Conservation (phyloP, 495 filamentous ascomycete species). For the Aspergillus bridgeri region DNA sequence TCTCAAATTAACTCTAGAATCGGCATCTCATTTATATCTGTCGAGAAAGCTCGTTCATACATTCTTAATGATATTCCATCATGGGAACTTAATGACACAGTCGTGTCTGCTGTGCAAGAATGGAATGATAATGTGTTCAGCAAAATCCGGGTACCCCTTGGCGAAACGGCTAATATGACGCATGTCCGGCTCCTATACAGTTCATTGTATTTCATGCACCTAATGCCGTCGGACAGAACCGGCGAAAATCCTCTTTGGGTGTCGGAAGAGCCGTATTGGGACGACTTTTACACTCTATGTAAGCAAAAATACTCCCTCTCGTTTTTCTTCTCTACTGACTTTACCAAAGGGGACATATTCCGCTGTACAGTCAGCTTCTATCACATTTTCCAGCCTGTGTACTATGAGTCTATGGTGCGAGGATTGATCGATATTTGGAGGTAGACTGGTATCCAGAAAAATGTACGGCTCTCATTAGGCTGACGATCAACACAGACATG, state of each 20-base stretch:
- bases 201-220: slow-evolving; percentile 64
- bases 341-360: slow-evolving; percentile 29
- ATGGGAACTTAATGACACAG: slow-evolving; percentile 43
- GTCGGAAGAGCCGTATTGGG: slow-evolving; percentile 66
- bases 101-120: slow-evolving; percentile 47
- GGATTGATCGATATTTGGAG: slow-evolving; percentile 44
- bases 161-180: slow-evolving; percentile 50
- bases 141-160: slow-evolving; percentile 54
- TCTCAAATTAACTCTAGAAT: slow-evolving; percentile 53
- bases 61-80: slow-evolving; percentile 59
- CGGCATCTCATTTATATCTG: slow-evolving; percentile 53
- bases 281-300: slow-evolving; percentile 50
- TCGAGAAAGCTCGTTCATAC: slow-evolving; percentile 36
- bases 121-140: slow-evolving; percentile 63
- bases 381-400: slow-evolving; percentile 62
- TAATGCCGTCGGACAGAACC: slow-evolving; percentile 69
- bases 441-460: slow-evolving; percentile 18
- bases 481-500: slow-evolving; percentile 34
- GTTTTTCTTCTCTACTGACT: slow-evolving; percentile 13
- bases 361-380: slow-evolving; percentile 50
- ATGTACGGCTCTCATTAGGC: background rate
- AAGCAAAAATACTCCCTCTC: slow-evolving; percentile 8
- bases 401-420: slow-evolving; percentile 62
- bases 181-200: slow-evolving; percentile 66
- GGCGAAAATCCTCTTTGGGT: slow-evolving; percentile 71